A percentile compares a stretch with the other conserved stretches of the same genome.
Conservation (phyloP, 1,139 yeast genomes). For the Hyphopichia buzzinii region DNA sequence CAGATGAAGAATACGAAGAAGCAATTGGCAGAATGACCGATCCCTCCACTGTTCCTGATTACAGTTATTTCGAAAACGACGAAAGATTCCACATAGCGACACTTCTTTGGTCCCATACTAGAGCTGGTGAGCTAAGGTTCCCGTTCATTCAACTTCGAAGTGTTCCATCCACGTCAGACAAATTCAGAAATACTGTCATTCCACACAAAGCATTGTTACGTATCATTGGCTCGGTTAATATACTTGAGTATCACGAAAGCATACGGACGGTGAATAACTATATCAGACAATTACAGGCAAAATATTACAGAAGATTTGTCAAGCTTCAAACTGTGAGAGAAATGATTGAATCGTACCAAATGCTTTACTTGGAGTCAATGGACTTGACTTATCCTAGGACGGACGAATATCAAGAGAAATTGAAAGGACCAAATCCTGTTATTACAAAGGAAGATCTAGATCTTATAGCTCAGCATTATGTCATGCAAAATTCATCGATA, state of each 20-base stretch:
- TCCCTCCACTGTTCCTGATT: background rate
- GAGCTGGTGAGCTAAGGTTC: conserved; percentile 28
- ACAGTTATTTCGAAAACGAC: background rate
- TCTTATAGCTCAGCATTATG: conserved; percentile 21
- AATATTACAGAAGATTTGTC: conserved; percentile 24
- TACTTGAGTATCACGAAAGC: background rate
- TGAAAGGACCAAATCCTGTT: conserved; percentile 2
- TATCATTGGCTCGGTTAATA: conserved; percentile 14
- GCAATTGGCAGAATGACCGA: background rate
- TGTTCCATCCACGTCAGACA: conserved; percentile 26
- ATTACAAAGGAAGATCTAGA: conserved; percentile 11
- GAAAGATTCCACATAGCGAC: conserved; percentile 1
- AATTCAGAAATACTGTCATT: conserved; percentile 23
- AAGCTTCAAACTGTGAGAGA: conserved; percentile 13
- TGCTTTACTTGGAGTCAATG: conserved; percentile 18
- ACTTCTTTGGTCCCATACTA: conserved; percentile 27
- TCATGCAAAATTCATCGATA: conserved; percentile 17
- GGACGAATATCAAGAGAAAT: conserved; percentile 5
- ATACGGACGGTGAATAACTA: conserved; percentile 6
- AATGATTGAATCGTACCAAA: conserved; percentile 19
- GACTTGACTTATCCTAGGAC: conserved; percentile 4
- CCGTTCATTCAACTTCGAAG: conserved; percentile 34
- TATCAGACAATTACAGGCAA: conserved; percentile 19
- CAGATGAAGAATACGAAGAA: background rate
- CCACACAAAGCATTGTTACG: conserved; percentile 22